Base-by-base conservation (phyloP, 306 rosid species). In the Mimosa bimucronata region DNA sequence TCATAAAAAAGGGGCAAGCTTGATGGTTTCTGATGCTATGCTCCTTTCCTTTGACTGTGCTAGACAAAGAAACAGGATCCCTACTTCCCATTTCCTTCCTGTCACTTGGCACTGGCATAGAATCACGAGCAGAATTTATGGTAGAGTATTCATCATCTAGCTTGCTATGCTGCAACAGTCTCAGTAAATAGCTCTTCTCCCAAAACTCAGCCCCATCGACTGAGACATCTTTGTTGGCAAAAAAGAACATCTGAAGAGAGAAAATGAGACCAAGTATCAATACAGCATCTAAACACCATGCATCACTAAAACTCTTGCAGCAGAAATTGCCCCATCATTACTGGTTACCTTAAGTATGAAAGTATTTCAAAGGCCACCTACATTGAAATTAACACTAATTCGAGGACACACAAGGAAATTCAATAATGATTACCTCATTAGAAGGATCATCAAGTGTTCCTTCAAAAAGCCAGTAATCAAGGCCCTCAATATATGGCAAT, bases 381-480 rank as follows among this genome's bases (percentile, higher is more conserved):
- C 25, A 58, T 10, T 58, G 65, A 58, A 25, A 2, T 58, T 3
- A 10, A 58, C 65, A 9, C 3, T 12, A 11, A 29, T 58, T 25
- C 30, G 21, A 58, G 31, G 30, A 23, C 65, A 25, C 37, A 73
- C 46, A 45, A 50, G 79, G 77, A 81, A 62, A 44, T 29, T 73
- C 73, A 60, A 68, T 77, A 69, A 83, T 41, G 75, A 61, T 88
- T 86, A 95, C 98, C 98, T 95, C 98, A 82, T 90, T 92, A 86
- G 80, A 91, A 82, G 98, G 98, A 86, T 95, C 97, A 76, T 94
- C 92, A 42, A 95, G 95, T 73, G 87, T 85, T 86, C 98, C 98
- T 80, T 95, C 98, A 86, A 95, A 95, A 88, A 95, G 97, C 98
- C 98, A 95, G 45, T 95, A 95, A 91, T 95, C 98, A 73, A 95